Conservation (phyloP, 2,329 filamentous ascomycete genomes). For the Thielaviopsis ethacetica region DNA sequence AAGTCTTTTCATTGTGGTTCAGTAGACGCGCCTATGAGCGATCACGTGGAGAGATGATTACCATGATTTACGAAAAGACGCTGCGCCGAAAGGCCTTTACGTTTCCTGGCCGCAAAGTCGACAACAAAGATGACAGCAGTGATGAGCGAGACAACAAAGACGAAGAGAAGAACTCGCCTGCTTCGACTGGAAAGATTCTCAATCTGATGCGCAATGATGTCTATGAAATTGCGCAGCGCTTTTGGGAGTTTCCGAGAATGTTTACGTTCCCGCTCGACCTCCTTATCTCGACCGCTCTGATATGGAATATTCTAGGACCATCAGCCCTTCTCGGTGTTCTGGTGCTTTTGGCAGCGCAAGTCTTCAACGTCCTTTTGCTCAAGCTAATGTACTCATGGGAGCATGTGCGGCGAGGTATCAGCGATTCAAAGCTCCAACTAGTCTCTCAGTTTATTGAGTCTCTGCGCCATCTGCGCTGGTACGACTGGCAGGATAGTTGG, state of each 20-base stretch:
- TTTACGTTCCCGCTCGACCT: constrained; percentile 62
- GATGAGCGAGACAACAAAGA: constrained; percentile 10
- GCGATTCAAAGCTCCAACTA: constrained; percentile 62
- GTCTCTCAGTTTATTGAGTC: constrained; percentile 78
- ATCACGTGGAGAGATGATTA: constrained; percentile 69
- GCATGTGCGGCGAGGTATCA: constrained; percentile 51
- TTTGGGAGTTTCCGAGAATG: constrained; percentile 74
- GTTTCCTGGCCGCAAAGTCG: constrained; percentile 20
- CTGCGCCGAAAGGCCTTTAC: constrained; percentile 43
- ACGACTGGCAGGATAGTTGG: constrained; percentile 69
- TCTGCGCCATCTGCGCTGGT: constrained; percentile 66
- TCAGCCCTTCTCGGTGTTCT: constrained; percentile 52
- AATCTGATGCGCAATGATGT: constrained; percentile 73
- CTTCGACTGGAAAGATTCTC: constrained; percentile 79
- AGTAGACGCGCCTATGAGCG: constrained; percentile 71
- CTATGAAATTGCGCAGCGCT: constrained; percentile 66
- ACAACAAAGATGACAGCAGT: constrained; percentile 11
- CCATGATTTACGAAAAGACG: constrained; percentile 69
- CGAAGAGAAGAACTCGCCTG: constrained; percentile 18
- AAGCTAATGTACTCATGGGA: constrained; percentile 35
- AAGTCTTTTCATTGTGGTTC: constrained; percentile 63
- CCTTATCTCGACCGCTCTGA: constrained; percentile 54
- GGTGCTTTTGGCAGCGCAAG: constrained; percentile 34
- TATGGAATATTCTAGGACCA: constrained; percentile 67
- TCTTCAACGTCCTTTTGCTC: constrained; percentile 51